A percentile compares a stretch with the other conserved stretches of the same genome.
These are phyloP conservation scores for Ophiocordyceps camponoti-floridani DNA, from an alignment of 2,329 filamentous ascomycete species.

Conservation along the genomic window DNA sequence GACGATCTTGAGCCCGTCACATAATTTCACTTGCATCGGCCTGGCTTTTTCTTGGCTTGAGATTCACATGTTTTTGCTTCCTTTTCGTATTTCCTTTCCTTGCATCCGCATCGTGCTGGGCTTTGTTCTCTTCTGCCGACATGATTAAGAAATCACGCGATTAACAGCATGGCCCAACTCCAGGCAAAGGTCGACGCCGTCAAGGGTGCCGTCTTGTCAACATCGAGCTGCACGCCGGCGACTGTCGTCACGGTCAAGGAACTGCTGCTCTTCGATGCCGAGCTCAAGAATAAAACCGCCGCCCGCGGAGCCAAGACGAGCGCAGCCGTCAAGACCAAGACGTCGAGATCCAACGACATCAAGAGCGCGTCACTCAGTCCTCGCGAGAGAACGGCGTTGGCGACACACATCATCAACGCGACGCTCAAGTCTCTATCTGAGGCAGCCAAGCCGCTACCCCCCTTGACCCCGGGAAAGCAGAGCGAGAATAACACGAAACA, in stretches of 20 bases:
- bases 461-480: conserved; percentile 13
- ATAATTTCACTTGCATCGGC: conserved; percentile 7
- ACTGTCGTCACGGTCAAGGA: conserved; percentile 29
- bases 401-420: conserved; percentile 56
- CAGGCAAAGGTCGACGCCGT: conserved; percentile 28
- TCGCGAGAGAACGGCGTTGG: conserved; percentile 45
- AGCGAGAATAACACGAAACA: conserved; percentile 14
- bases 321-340: conserved; percentile 8
- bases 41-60: conserved; percentile 7
- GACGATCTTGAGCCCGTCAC: not conserved
- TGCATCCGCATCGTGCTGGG: not conserved
- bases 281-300: conserved; percentile 10
- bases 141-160: conserved; percentile 13
- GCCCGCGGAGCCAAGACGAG: conserved; percentile 12
- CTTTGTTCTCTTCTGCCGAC: conserved; percentile 8
- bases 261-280: conserved; percentile 19
- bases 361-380: conserved; percentile 11
- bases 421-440: conserved; percentile 52
- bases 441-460: conserved; percentile 33
- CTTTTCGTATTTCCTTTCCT: conserved; percentile 2
- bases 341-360: conserved; percentile 4
- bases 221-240: conserved; percentile 32
- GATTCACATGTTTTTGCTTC: conserved; percentile 7
- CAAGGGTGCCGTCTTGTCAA: conserved; percentile 34
- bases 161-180: conserved; percentile 23